phyloP scores from a whole-genome alignment of 2,329 filamentous ascomycete genomes.

The Penicillium sp. region DNA sequence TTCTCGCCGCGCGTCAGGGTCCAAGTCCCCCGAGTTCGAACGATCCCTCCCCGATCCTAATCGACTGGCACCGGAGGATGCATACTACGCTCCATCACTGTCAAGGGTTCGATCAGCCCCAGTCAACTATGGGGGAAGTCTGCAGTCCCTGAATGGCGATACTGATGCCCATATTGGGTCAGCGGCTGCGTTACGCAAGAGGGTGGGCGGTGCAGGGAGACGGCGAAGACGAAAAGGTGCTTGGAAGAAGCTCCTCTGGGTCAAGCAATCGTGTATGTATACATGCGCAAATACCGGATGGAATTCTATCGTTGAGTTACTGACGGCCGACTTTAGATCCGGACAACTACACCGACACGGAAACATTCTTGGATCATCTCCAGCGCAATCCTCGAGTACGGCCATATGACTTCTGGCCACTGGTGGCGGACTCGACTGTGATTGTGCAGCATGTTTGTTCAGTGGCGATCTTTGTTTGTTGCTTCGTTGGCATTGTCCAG shows the following conservation, averaged over 20 bases:
- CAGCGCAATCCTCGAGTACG: conserved; percentile 90
- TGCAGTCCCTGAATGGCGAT: conserved; percentile 37
- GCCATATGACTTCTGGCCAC: conserved; percentile 96
- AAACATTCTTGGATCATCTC: conserved; percentile 91
- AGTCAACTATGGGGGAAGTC: conserved; percentile 37
- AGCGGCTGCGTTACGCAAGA: conserved; percentile 45
- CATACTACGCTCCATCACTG: conserved; percentile 63
- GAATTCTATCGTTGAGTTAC: not conserved
- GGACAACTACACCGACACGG: conserved; percentile 98
- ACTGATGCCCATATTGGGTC: conserved; percentile 40
- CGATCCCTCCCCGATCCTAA: conserved; percentile 56
- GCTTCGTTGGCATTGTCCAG: conserved; percentile 85
- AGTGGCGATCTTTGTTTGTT: conserved; percentile 89
- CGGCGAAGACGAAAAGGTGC: conserved; percentile 66
- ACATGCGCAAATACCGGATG: not conserved
- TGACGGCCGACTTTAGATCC: conserved; percentile 57
- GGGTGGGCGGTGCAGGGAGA: conserved; percentile 56
- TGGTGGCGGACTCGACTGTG: conserved; percentile 90
- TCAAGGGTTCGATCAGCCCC: conserved; percentile 49
- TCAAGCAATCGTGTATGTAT: conserved; percentile 82
- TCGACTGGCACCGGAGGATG: conserved; percentile 79
- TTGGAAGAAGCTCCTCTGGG: conserved; percentile 97
- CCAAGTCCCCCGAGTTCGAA: conserved; percentile 36
- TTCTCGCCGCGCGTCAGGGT: conserved; percentile 40
- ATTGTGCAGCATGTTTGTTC: conserved; percentile 97